Evolutionary conservation across 2,329 filamentous ascomycete genomes (phyloP).

Genomic region (Drechslera avenae): DNA sequence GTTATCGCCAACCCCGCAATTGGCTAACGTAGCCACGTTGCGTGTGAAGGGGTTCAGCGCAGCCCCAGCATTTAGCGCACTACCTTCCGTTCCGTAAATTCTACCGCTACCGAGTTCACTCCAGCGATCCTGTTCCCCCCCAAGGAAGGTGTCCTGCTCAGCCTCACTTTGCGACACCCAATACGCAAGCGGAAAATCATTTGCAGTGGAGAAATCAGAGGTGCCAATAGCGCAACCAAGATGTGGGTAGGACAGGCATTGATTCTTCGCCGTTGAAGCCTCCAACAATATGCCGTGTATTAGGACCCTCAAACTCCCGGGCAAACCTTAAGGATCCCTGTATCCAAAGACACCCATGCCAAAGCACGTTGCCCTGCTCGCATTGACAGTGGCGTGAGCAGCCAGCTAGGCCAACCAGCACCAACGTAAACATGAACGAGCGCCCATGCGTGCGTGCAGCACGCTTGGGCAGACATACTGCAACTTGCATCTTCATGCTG

Average conservation of each 20-base stretch:
- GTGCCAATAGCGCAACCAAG: too few species aligned
- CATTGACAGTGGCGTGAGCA: conserved; percentile 13
- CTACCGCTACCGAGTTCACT: conserved; percentile 1
- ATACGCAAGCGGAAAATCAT: conserved; percentile 7
- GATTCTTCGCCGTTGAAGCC: background rate
- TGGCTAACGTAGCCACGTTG: background rate
- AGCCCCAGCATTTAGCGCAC: background rate
- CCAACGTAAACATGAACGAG: background rate
- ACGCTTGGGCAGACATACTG: conserved; percentile 3
- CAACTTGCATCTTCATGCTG: conserved; percentile 7
- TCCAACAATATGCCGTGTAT: conserved; percentile 5
- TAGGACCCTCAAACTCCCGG: conserved; percentile 4
- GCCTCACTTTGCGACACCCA: background rate
- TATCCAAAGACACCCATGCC: conserved; percentile 5
- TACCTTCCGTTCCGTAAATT: conserved; percentile 3
- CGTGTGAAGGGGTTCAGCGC: background rate
- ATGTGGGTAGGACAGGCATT: too few species aligned
- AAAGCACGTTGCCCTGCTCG: conserved; percentile 13
- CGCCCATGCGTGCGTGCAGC: background rate
- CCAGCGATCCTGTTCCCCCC: conserved; percentile 8
- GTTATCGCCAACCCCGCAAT: background rate
- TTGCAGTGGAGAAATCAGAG: too few species aligned
- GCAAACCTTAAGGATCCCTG: background rate
- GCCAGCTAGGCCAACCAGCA: background rate
- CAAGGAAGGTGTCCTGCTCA: too few species aligned